Conservation (phyloP, 139 green algal genomes). For the Chlamydomonas asymmetrica region DNA sequence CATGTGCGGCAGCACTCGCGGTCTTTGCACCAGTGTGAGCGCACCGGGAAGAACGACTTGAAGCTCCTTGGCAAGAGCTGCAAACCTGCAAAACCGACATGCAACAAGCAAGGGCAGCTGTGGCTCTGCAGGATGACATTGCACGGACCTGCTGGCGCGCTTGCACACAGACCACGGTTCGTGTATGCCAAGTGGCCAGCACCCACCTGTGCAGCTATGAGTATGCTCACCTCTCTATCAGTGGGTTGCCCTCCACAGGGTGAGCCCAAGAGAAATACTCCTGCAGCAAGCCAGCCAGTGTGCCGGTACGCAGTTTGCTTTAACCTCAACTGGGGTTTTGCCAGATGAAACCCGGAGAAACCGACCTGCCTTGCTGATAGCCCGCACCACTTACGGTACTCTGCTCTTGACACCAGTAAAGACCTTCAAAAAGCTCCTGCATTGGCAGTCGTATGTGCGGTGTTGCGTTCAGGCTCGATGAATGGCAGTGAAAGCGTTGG, state of each 20-base stretch:
- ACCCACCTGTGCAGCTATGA: no score
- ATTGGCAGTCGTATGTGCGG: not conserved
- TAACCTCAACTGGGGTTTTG: not conserved
- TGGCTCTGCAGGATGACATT: not conserved
- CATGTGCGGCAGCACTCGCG: not conserved
- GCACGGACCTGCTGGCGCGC: not conserved
- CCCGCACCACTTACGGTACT: slow-evolving; percentile 9
- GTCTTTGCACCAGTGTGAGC: not conserved
- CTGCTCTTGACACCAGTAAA: slow-evolving; percentile 68
- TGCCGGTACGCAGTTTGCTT: not conserved
- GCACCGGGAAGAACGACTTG: slow-evolving; percentile 58
- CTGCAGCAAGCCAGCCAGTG: slow-evolving; percentile 18
- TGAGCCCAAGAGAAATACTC: slow-evolving; percentile 54
- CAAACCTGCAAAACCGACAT: slow-evolving; percentile 30
- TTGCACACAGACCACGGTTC: not conserved
- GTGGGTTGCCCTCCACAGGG: slow-evolving; percentile 46
- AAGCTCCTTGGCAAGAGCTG: slow-evolving; percentile 64
- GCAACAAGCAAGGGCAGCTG: not conserved
- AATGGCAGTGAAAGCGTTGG: not conserved
- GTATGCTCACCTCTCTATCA: slow-evolving; percentile 25
- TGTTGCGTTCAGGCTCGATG: not conserved
- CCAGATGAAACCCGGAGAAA: not conserved
- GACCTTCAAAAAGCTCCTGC: slow-evolving; percentile 72
- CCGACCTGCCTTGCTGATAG: not conserved
- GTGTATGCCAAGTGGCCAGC: not conserved